These are phyloP conservation scores for Talaromyces thailandensis DNA, from an alignment of 495 filamentous ascomycete species.

Conservation along the genomic window DNA sequence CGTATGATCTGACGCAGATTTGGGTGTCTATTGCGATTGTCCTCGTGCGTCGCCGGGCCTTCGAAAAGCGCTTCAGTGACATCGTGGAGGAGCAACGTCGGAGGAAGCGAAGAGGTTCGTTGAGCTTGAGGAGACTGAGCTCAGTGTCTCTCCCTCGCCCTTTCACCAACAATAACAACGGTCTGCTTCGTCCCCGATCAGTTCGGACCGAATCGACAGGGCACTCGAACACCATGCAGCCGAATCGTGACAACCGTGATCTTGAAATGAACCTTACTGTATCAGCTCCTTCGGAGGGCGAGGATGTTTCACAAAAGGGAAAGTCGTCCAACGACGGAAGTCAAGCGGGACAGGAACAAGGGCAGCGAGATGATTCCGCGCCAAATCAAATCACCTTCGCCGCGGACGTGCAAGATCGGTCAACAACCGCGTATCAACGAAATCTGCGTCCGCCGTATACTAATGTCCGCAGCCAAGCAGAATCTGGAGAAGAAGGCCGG, in stretches of 20 bases:
- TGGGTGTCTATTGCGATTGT: constrained; percentile 5
- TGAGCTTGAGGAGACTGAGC: not conserved
- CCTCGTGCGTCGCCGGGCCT: constrained; percentile 56
- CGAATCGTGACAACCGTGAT: not conserved
- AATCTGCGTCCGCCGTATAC: not conserved
- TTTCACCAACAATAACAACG: not conserved
- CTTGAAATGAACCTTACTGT: not conserved
- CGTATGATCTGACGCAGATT: not conserved
- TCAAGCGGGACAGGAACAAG: not conserved
- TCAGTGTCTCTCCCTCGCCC: not conserved
- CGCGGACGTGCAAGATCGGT: not conserved
- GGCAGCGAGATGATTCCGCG: not conserved
- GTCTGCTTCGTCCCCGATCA: not conserved
- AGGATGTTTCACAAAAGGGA: not conserved
- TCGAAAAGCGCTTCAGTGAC: constrained; percentile 55
- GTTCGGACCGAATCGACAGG: not conserved
- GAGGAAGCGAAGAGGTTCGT: not conserved
- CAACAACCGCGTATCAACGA: not conserved
- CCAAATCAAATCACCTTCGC: not conserved
- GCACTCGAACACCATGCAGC: not conserved
- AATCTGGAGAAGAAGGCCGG: not conserved
- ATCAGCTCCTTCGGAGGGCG: not conserved
- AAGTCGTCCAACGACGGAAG: not conserved
- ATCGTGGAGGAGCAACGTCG: constrained; percentile 40
- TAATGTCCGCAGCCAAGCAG: not conserved